Evolutionary conservation across 345 rosid species (phyloP).

Genomic region (Lumnitzera littorea): DNA sequence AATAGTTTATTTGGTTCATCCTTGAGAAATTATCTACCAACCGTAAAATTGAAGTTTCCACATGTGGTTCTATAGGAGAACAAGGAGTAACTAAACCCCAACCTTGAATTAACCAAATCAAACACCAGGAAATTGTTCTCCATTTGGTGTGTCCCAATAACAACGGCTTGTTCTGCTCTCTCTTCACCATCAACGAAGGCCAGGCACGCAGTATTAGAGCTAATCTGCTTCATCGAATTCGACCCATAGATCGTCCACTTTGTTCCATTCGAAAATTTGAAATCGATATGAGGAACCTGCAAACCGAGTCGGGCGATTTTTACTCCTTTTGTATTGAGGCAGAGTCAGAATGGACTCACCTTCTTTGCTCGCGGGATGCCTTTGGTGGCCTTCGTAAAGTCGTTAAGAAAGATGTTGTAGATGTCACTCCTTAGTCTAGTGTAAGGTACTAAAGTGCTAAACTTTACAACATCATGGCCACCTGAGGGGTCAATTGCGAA

Average conservation of each 20-base stretch:
- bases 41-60: constrained; percentile 8
- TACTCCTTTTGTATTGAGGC: constrained; percentile 1
- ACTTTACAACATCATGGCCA: not conserved
- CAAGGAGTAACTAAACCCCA: constrained; percentile 26
- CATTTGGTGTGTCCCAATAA: constrained; percentile 27
- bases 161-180: constrained; percentile 12
- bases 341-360: not conserved
- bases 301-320: not conserved
- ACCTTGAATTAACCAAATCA: constrained; percentile 16
- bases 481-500: not conserved
- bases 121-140: constrained; percentile 26
- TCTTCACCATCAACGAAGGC: not conserved
- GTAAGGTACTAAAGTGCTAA: constrained; percentile 2
- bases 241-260: not conserved
- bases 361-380: constrained; percentile 1
- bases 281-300: not conserved
- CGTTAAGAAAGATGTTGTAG: not conserved
- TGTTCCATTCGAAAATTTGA: not conserved
- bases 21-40: not conserved
- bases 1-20: too few relatives aligned
- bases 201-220: not conserved
- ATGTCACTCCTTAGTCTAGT: constrained; percentile 2
- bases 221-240: not conserved
- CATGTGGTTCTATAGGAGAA: constrained; percentile 2
- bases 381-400: not conserved